Conservation (phyloP, 1,139 yeast species). For the Arxiozyma bovina region DNA sequence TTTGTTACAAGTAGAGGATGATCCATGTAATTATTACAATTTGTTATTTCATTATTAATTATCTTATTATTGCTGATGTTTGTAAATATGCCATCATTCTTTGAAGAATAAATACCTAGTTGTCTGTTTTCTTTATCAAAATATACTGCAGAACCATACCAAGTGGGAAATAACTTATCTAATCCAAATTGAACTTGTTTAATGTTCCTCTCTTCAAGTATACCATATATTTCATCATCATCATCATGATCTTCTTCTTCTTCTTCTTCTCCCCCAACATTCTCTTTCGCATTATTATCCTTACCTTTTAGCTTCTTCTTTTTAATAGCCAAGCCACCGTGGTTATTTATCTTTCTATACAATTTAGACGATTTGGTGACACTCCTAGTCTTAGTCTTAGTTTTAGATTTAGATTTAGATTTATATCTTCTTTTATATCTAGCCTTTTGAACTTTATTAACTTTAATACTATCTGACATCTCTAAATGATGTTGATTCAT, state of each 20-base stretch:
- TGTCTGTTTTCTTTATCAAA: slow-evolving; percentile 36
- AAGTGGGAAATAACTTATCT: slow-evolving; percentile 54
- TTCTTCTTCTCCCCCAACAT: background rate
- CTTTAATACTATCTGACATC: background rate
- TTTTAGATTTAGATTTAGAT: background rate
- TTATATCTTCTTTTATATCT: background rate
- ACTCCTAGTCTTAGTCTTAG: background rate
- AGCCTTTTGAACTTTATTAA: background rate
- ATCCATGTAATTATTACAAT: background rate
- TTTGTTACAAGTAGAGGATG: background rate
- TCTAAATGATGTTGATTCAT: too few species aligned
- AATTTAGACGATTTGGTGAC: background rate
- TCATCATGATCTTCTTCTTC: background rate
- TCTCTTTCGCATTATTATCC: background rate
- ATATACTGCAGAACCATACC: slow-evolving; percentile 83
- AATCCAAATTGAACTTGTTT: slow-evolving; percentile 54
- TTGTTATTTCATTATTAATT: too few species aligned
- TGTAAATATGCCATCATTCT: background rate
- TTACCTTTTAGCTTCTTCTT: background rate
- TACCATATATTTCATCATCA: slow-evolving; percentile 39
- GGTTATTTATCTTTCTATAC: too few species aligned
- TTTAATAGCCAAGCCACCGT: too few species aligned
- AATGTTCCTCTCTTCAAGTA: slow-evolving; percentile 52
- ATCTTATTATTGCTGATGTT: too few species aligned
- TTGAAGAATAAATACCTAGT: slow-evolving; percentile 18